phyloP scores from a whole-genome alignment of 2,329 filamentous ascomycete genomes.

The Xylaria sp. region DNA sequence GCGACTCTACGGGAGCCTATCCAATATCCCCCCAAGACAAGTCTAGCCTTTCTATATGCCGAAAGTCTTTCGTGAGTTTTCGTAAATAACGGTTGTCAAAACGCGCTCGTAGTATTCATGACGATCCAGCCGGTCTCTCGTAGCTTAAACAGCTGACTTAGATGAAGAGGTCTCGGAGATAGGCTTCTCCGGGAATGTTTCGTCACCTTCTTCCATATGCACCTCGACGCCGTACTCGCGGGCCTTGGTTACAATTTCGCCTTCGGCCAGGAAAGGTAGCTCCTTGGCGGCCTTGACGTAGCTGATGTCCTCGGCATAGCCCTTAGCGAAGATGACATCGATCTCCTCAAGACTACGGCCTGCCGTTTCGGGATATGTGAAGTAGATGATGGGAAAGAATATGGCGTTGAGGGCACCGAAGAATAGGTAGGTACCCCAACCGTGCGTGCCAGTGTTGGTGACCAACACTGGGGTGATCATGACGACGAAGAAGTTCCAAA shows the following conservation, averaged over 20 bases:
- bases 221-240: slow-evolving; percentile 47
- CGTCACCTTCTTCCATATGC: slow-evolving; percentile 43
- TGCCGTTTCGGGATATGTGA: slow-evolving; percentile 64
- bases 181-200: slow-evolving; percentile 38
- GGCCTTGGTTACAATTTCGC: slow-evolving; percentile 64
- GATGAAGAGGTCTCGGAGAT: slow-evolving; percentile 28
- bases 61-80: slow-evolving; percentile 23
- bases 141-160: slow-evolving; percentile 16
- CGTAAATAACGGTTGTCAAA: slow-evolving; percentile 9
- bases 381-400: slow-evolving; percentile 60
- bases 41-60: slow-evolving; percentile 16
- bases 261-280: slow-evolving; percentile 62
- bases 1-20: neutral
- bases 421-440: slow-evolving; percentile 62
- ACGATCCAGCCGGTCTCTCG: slow-evolving; percentile 1
- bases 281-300: slow-evolving; percentile 69
- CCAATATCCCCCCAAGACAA: neutral
- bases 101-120: neutral
- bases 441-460: slow-evolving; percentile 58
- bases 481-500: slow-evolving; percentile 63
- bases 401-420: slow-evolving; percentile 60
- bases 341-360: slow-evolving; percentile 66
- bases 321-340: slow-evolving; percentile 69
- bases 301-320: slow-evolving; percentile 67
- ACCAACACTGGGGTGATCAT: slow-evolving; percentile 74